Percentiles rank a stretch among this genome's conserved stretches.
Evolutionary conservation across 768 basidiomycete species (phyloP).

Genomic region (Mycena polygramma): DNA sequence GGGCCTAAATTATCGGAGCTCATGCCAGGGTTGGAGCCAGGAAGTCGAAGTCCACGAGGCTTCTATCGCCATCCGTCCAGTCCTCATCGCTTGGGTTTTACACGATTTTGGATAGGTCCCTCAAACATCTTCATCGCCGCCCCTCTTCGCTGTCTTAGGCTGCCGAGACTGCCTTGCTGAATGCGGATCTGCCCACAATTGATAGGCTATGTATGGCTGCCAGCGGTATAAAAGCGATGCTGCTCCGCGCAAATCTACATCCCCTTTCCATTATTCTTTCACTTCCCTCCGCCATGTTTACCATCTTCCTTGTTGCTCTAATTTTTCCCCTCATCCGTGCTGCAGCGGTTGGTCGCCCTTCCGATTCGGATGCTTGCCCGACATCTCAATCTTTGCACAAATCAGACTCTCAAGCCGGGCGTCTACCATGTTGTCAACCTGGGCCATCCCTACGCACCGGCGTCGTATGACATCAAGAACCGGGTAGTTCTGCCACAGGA

Average conservation of each 20-base stretch:
- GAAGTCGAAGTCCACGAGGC: conserved; percentile 31
- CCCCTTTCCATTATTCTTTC: conserved; percentile 1
- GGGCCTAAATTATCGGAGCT: conserved; percentile 17
- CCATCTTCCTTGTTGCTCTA: conserved; percentile 9
- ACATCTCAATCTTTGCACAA: background rate
- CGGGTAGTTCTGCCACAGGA: conserved; percentile 27
- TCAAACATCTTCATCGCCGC: conserved; percentile 10
- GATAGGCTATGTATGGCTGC: conserved; percentile 12
- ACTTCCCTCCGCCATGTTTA: conserved; percentile 17
- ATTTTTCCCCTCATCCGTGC: conserved; percentile 20
- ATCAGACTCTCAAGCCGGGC: conserved; percentile 28
- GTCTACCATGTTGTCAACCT: conserved; percentile 32
- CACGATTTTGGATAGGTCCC: conserved; percentile 8
- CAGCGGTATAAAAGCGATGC: conserved; percentile 21
- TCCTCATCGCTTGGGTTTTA: conserved; percentile 19
- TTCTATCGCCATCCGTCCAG: conserved; percentile 14
- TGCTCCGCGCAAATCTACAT: background rate
- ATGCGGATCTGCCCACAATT: conserved; percentile 25
- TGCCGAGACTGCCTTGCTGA: conserved; percentile 6
- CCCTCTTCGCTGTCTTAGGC: conserved; percentile 25
- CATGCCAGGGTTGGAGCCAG: conserved; percentile 15
- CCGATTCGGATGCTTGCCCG: background rate
- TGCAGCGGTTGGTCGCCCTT: conserved; percentile 17
- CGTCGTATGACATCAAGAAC: conserved; percentile 27
- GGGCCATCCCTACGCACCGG: conserved; percentile 30